These are phyloP conservation scores for Linnemannia elongata DNA, from an alignment of 192 early-diverging fungal genomes.

Conservation along the genomic window DNA sequence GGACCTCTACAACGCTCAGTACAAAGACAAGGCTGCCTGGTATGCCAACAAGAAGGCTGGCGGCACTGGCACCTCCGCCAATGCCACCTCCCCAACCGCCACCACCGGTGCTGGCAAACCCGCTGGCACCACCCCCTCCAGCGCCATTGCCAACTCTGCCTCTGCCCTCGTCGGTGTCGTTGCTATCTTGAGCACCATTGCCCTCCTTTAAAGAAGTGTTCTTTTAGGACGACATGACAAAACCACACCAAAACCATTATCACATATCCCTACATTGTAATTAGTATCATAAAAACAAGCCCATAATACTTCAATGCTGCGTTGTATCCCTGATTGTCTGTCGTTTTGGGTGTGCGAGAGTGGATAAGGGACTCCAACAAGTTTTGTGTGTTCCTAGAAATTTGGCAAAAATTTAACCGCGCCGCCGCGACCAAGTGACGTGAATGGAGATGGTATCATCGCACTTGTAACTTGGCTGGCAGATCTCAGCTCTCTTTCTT, in stretches of 20 bases:
- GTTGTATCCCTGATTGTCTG: neutral
- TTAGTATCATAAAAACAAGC: slow-evolving; percentile 2
- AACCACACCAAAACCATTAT: neutral
- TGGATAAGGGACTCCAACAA: neutral
- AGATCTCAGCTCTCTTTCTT: no score
- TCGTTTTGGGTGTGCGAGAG: neutral
- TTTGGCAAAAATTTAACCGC: neutral
- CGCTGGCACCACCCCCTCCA: neutral
- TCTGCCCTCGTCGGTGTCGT: slow-evolving; percentile 28
- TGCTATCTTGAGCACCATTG: slow-evolving; percentile 12
- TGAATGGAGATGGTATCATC: neutral
- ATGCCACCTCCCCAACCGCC: neutral
- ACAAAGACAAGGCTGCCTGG: slow-evolving; percentile 17
- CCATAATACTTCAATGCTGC: neutral
- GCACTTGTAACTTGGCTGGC: no score
- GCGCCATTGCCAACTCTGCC: slow-evolving; percentile 8
- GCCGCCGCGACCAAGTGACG: no score
- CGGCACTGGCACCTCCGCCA: neutral
- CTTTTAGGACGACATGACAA: neutral
- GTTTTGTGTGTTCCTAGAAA: no score
- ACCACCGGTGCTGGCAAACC: no score
- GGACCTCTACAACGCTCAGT: slow-evolving; percentile 23
- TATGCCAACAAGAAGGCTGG: slow-evolving; percentile 1
- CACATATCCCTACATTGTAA: slow-evolving; percentile 2
- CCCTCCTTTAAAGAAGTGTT: slow-evolving; percentile 23